Evolutionary conservation across 2,329 filamentous ascomycete species (phyloP).

Genomic region (Xylaria sp.): DNA sequence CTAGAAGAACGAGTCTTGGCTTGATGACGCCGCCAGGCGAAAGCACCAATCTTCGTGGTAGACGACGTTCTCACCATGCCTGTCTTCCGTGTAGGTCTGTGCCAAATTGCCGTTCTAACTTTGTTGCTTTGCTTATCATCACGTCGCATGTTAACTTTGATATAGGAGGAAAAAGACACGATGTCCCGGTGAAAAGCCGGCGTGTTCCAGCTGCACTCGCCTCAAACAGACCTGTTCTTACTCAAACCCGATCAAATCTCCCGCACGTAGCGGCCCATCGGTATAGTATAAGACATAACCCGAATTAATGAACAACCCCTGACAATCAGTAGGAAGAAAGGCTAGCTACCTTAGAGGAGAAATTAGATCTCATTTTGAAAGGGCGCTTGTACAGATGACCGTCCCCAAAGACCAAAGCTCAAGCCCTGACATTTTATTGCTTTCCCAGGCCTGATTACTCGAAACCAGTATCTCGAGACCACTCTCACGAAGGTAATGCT

Average conservation of each 20-base stretch:
- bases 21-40: constrained; percentile 37
- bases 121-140: not conserved
- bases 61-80: constrained; percentile 39
- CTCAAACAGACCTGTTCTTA: constrained; percentile 37
- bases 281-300: constrained; percentile 33
- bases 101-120: constrained; percentile 3
- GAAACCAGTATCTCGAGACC: constrained; percentile 20
- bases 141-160: constrained; percentile 16
- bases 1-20: constrained; percentile 28
- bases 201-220: constrained; percentile 35
- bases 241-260: constrained; percentile 28
- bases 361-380: constrained; percentile 36
- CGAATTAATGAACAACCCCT: constrained; percentile 29
- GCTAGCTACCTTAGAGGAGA: constrained; percentile 36
- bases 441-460: constrained; percentile 29
- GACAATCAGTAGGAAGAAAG: constrained; percentile 36
- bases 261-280: constrained; percentile 34
- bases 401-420: not conserved
- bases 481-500: constrained; percentile 13
- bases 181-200: constrained; percentile 37
- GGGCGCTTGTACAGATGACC: constrained; percentile 29
- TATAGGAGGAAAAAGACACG: constrained; percentile 37
- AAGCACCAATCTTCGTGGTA: constrained; percentile 34
- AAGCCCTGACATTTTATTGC: constrained; percentile 24
- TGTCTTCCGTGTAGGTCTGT: constrained; percentile 38